Base-by-base conservation (phyloP, 306 rosid species). In the Vigna angularis region DNA sequence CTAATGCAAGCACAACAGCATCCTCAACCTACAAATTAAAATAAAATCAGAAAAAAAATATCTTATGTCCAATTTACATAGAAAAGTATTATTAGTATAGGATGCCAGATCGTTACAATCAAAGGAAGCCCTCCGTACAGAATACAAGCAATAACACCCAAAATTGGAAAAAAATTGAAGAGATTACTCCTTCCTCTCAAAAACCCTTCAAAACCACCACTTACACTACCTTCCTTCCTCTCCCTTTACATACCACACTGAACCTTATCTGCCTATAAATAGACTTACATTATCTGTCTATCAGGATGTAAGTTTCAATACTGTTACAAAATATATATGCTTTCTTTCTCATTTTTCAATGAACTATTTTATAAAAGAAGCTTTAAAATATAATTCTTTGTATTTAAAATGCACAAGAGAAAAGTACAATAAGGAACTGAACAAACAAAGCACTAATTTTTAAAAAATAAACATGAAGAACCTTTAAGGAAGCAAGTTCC, bases 401-500 rank as follows among this genome's bases (percentile, higher is more conserved):
- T 34, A 70, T 59, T 73, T 61, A 68, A 69, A 69, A 64, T 53
- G 32, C 57, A 28, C 68, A 84, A 48, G 72, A 47, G 48, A 10
- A 75, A n/a, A 72, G 18, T 9, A 15, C 17, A n/a, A 72, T 68
- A 63, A 14, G 53, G 30, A 59, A 63, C 9, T 18, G 10, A 76
- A 48, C 24, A 22, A 40, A 47, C 14, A 52, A 36, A 71, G 16
- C 66, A 45, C 51, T 40, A 62, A 83, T 13, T 68, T 69, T n/a
- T 16, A 51, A 28, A 18, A 68, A 16, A 80, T 34, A 52, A 17
- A 67, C 73, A 75, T 9, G 72, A 66, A 58, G 70, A 57, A 91
- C 98, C 98, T 93, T 93, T 32, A 93, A 79, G 81, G 95, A 91
- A 40, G 93, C 86, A 77, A 93, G 79, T 79, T 93, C 96, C 86